These are phyloP conservation scores for Arthonia radiata DNA, from an alignment of 495 filamentous ascomycete species.

Conservation along the genomic window DNA sequence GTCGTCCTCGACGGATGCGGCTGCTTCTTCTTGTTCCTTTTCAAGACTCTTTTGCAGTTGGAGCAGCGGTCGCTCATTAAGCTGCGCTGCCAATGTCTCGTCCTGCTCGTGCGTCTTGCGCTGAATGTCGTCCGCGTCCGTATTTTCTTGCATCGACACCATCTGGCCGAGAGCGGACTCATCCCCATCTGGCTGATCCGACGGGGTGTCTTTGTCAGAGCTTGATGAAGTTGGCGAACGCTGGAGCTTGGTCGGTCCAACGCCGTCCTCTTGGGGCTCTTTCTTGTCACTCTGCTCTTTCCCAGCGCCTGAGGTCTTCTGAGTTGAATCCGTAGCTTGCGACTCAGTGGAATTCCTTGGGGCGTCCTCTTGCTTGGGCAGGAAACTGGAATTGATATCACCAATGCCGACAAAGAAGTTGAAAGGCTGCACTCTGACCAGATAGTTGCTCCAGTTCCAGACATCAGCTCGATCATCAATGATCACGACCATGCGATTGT, in stretches of 20 bases:
- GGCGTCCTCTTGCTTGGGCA: constrained; percentile 69
- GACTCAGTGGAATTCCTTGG: too few relatives aligned
- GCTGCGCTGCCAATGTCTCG: constrained; percentile 64
- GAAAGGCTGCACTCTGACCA: constrained; percentile 85
- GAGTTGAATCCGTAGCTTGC: too few relatives aligned
- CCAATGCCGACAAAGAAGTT: constrained; percentile 97
- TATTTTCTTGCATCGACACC: constrained; percentile 49
- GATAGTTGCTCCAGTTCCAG: constrained; percentile 84
- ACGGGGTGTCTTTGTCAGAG: too few relatives aligned
- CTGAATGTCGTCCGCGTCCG: constrained; percentile 42
- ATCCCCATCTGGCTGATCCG: constrained; percentile 11
- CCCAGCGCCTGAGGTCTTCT: too few relatives aligned
- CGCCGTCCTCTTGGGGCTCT: too few relatives aligned
- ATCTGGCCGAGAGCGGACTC: constrained; percentile 47
- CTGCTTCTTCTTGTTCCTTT: constrained; percentile 42
- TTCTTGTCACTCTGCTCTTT: too few relatives aligned
- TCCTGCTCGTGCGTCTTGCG: constrained; percentile 62
- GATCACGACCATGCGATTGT: constrained; percentile 97
- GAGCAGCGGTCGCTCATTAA: constrained; percentile 64
- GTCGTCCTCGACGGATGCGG: constrained; percentile 21
- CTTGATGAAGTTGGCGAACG: too few relatives aligned
- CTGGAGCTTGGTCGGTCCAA: too few relatives aligned
- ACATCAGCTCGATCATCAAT: constrained; percentile 96
- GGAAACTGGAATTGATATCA: constrained; percentile 94
- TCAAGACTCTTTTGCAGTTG: constrained; percentile 77